Evolutionary conservation across 495 filamentous ascomycete genomes (phyloP), one percentile per base, ranked within the genome.

Genomic region (Penicillium maclennaniae): DNA sequence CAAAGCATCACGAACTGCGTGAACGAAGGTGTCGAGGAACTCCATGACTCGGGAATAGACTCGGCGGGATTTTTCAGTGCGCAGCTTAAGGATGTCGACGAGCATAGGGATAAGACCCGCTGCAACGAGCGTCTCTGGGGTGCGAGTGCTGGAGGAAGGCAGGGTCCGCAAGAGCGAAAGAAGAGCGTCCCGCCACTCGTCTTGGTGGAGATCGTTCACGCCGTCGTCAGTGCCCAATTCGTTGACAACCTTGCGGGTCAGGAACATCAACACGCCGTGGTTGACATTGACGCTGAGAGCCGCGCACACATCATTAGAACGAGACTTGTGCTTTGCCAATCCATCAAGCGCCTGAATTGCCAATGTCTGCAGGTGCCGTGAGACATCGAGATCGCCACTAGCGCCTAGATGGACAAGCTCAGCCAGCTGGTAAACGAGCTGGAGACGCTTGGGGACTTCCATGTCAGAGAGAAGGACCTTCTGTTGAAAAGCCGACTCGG

Each of bases 221-320:
- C 72, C 71, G 38, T 82, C 75, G 43, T 79, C 82, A 8, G 71
- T 71, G 36, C 77, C 79, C 69, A 97, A 83, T 55, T 90, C 87
- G 20, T 86, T 88, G 49, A 96, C 88, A 10, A 89, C 86, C 65
- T 92, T 96, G 44, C 92, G 84, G 28, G 96, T 84, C 52, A 95
- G 78, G 64, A 97, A 97, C 63, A 96, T 85, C n/a, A 99, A 79
- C 15, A 97, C 85, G 14, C 95, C 95, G 59, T 99, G 95, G 62
- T 92, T 97, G 48, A 96, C 91, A 67, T 93, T 93, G 50, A 91
- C 87, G 62, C 87, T 92, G 20, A 99, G 73, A 26, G 92, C 92
- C 45, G 88, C 80, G 54, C 88, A 84, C 15, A 97, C 86, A 56
- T 99, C 95, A 16, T 80, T 65, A 19, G 87, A 79, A 61, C 88